These are phyloP conservation scores for Leishmania guyanensis DNA, from an alignment of 208 protist species.

Conservation along the genomic window DNA sequence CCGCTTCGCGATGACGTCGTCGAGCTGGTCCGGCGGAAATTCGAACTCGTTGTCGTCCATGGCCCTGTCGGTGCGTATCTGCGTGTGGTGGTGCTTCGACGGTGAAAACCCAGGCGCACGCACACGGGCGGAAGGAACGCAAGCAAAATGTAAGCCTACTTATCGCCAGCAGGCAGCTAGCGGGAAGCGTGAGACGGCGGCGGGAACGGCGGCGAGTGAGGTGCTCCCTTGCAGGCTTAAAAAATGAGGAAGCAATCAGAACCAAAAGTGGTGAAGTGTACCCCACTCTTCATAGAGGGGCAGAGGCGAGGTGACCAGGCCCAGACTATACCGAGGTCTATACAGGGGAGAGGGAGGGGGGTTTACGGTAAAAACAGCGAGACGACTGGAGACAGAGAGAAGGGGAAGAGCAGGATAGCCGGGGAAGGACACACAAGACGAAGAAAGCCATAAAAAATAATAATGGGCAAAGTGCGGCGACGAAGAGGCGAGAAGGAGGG, in stretches of 20 bases:
- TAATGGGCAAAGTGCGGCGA: not conserved
- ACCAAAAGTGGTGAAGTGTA: not conserved
- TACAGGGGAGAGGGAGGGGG: not conserved
- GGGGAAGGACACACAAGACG: not conserved
- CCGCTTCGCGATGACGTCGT: slow-evolving; percentile 31
- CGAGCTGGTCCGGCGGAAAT: slow-evolving; percentile 69
- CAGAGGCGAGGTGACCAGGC: not conserved
- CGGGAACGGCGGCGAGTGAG: not conserved
- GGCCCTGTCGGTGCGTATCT: not conserved
- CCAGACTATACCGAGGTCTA: not conserved
- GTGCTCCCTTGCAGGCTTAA: not conserved
- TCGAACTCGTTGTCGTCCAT: slow-evolving; percentile 80
- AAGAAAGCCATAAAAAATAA: not conserved
- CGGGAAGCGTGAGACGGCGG: not conserved
- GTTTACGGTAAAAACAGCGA: not conserved
- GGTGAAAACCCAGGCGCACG: not conserved
- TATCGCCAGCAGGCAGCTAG: not conserved
- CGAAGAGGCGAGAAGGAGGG: not conserved
- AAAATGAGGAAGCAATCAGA: not conserved
- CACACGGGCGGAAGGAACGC: not conserved
- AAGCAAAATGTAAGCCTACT: not conserved
- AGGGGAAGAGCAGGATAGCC: not conserved
- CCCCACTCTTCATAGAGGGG: not conserved
- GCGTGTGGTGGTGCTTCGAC: not conserved
- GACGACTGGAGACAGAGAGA: not conserved